Percentiles rank a stretch among this genome's conserved stretches.
Evolutionary conservation across 352 stramenopile genomes (phyloP).

Genomic region (Phytophthora pini): DNA sequence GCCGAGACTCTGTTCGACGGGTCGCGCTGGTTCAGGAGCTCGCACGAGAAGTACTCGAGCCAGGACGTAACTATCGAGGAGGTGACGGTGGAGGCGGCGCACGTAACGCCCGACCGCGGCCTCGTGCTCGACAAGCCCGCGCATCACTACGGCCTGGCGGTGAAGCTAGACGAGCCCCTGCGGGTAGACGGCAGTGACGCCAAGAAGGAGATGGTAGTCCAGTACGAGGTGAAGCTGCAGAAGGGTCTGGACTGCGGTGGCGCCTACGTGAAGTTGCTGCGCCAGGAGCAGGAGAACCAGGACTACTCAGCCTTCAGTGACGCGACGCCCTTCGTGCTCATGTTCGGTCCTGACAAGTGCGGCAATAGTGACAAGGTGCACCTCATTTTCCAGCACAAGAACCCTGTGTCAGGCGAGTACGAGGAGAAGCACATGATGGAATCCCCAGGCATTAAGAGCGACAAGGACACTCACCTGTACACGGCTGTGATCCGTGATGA

Average conservation of each 20-base stretch:
- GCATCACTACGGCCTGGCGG: constrained; percentile 83
- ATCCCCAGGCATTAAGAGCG: constrained; percentile 77
- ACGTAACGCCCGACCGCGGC: constrained; percentile 66
- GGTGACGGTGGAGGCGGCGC: constrained; percentile 62
- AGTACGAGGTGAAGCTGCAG: constrained; percentile 96
- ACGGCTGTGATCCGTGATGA: constrained; percentile 91
- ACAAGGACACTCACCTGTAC: constrained; percentile 93
- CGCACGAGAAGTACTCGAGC: constrained; percentile 78
- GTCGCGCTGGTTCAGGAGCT: constrained; percentile 85
- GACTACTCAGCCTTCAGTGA: constrained; percentile 82
- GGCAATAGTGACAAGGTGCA: constrained; percentile 94
- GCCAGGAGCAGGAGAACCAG: constrained; percentile 47
- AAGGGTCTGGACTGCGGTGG: constrained; percentile 92
- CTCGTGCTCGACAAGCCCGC: constrained; percentile 77
- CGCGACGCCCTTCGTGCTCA: constrained; percentile 92
- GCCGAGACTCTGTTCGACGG: constrained; percentile 60
- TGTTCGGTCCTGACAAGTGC: constrained; percentile 97
- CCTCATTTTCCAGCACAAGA: constrained; percentile 96
- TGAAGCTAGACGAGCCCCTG: constrained; percentile 73
- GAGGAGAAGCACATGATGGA: constrained; percentile 95
- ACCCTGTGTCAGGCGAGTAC: constrained; percentile 91
- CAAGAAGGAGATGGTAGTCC: constrained; percentile 90
- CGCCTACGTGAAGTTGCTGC: constrained; percentile 94
- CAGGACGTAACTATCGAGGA: constrained; percentile 75
- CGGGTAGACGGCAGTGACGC: constrained; percentile 66